Conservation (phyloP, 2,329 filamentous ascomycete genomes). For the Claviceps pusilla region DNA sequence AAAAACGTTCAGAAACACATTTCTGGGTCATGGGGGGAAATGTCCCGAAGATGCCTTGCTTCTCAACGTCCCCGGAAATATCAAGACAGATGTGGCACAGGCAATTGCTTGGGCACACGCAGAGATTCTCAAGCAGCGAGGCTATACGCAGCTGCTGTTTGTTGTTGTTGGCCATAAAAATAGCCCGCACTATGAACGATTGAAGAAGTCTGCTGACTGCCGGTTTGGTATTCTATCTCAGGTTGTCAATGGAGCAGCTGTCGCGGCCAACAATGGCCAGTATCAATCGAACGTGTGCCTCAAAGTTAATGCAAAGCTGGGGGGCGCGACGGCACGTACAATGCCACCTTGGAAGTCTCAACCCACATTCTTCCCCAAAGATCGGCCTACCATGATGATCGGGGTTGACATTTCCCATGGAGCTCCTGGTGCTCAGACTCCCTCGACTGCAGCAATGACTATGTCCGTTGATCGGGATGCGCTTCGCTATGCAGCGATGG, state of each 20-base stretch:
- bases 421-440: constrained; percentile 46
- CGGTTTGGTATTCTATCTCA: constrained; percentile 74
- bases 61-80: constrained; percentile 16
- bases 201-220: constrained; percentile 84
- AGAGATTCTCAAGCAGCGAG: constrained; percentile 37
- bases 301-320: constrained; percentile 95
- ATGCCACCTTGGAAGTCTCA: constrained; percentile 18
- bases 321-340: constrained; percentile 53
- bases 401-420: constrained; percentile 85
- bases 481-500: constrained; percentile 62
- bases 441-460: constrained; percentile 79
- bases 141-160: constrained; percentile 60
- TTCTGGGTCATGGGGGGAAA: constrained; percentile 34
- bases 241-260: constrained; percentile 58
- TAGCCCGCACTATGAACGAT: constrained; percentile 56
- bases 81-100: constrained; percentile 29
- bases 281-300: constrained; percentile 90
- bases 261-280: constrained; percentile 55
- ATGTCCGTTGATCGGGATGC: constrained; percentile 59
- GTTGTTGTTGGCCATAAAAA: constrained; percentile 63
- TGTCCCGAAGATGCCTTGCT: constrained; percentile 22
- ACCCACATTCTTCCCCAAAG: constrained; percentile 21
- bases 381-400: constrained; percentile 60
- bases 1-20: constrained; percentile 29
- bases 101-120: constrained; percentile 31